Conservation (phyloP, 148 eudicot genomes). For the Salicornia ramosissima region DNA sequence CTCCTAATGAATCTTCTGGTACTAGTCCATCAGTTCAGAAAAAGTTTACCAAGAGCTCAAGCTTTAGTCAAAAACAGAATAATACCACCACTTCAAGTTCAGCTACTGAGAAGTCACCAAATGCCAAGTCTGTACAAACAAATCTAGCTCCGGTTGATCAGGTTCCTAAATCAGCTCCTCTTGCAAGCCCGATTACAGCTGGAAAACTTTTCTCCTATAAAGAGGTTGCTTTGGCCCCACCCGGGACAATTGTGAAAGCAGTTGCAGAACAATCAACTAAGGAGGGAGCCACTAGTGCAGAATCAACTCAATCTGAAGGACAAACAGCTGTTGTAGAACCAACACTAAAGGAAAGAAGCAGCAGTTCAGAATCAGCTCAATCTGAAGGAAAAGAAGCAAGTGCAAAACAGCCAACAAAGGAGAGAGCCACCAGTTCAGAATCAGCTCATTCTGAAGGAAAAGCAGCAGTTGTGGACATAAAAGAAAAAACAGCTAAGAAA, state of each 20-base stretch:
- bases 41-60: slow-evolving; percentile 53
- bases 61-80: slow-evolving; percentile 53
- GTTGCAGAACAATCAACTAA: slow-evolving; percentile 52
- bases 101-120: slow-evolving; percentile 35
- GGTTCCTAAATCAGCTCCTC: slow-evolving; percentile 40
- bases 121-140: slow-evolving; percentile 55
- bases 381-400: slow-evolving; percentile 46
- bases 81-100: slow-evolving; percentile 25
- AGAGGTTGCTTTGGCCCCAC: slow-evolving; percentile 95
- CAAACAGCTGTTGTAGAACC: slow-evolving; percentile 44
- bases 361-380: slow-evolving; percentile 24
- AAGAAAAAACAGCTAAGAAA: slow-evolving; percentile 28
- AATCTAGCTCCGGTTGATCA: slow-evolving; percentile 57
- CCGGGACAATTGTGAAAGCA: slow-evolving; percentile 83
- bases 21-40: slow-evolving; percentile 42
- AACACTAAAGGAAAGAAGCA: slow-evolving; percentile 38
- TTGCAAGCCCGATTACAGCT: slow-evolving; percentile 42
- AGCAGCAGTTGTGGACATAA: slow-evolving; percentile 17
- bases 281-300: slow-evolving; percentile 32
- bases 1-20: slow-evolving; percentile 40
- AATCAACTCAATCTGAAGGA: slow-evolving; percentile 28
- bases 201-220: slow-evolving; percentile 89
- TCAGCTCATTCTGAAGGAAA: slow-evolving; percentile 27
- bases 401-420: slow-evolving; percentile 50
- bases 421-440: slow-evolving; percentile 27